Conservation (phyloP, 768 basidiomycete genomes). For the Podaxis rugospora region DNA sequence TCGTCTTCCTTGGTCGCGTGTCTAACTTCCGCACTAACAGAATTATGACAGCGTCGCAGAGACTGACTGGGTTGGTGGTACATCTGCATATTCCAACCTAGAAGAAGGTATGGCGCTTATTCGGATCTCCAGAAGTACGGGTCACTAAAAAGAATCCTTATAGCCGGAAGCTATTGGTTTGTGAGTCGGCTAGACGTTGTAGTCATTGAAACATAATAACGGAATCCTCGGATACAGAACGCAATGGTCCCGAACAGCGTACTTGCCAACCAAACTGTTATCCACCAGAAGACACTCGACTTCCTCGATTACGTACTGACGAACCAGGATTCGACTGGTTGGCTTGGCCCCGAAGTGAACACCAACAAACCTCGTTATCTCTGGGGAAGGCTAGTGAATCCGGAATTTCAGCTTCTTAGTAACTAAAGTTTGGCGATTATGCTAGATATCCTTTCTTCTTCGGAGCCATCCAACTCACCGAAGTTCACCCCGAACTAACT, state of each 20-base stretch:
- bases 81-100: slow-evolving; percentile 34
- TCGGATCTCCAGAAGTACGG: background rate
- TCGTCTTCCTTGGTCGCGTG: background rate
- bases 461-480: slow-evolving; percentile 54
- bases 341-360: slow-evolving; percentile 52
- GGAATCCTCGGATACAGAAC: slow-evolving; percentile 25
- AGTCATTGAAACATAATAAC: background rate
- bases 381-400: slow-evolving; percentile 41
- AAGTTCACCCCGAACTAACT: slow-evolving; percentile 38
- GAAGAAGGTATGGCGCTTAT: slow-evolving; percentile 31
- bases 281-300: slow-evolving; percentile 40
- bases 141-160: background rate
- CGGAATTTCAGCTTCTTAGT: background rate
- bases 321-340: slow-evolving; percentile 50
- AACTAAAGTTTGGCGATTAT: background rate
- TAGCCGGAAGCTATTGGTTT: slow-evolving; percentile 59
- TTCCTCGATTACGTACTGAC: slow-evolving; percentile 48
- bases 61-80: slow-evolving; percentile 40
- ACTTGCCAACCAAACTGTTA: slow-evolving; percentile 39
- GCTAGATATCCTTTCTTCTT: slow-evolving; percentile 54
- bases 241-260: slow-evolving; percentile 51
- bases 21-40: background rate
- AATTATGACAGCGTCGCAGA: slow-evolving; percentile 26
- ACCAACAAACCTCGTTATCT: slow-evolving; percentile 49
- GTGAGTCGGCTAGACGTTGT: slow-evolving; percentile 26